Evolutionary conservation across 2,329 filamentous ascomycete species (phyloP).

Genomic region (Blastomyces silverae): DNA sequence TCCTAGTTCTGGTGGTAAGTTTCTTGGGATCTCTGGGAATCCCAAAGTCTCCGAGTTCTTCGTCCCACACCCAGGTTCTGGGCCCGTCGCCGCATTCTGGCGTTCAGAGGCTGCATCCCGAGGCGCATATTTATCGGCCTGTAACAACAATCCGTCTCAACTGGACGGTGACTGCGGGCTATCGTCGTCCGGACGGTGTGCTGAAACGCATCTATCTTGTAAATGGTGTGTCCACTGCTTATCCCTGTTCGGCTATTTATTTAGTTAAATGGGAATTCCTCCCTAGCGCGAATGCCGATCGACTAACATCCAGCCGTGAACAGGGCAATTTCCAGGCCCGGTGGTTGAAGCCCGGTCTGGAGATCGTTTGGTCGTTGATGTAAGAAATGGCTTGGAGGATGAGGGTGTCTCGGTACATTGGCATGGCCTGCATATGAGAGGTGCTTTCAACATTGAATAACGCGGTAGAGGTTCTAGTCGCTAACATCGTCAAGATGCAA

Average conservation of each 20-base stretch:
- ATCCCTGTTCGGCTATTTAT: background rate
- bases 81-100: background rate
- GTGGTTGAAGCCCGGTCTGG: slow-evolving; percentile 45
- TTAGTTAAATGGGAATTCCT: background rate
- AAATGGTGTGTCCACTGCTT: slow-evolving; percentile 36
- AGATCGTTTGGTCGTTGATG: slow-evolving; percentile 41
- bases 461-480: background rate
- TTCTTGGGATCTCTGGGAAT: background rate
- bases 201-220: slow-evolving; percentile 46
- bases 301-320: slow-evolving; percentile 2
- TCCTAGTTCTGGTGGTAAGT: background rate
- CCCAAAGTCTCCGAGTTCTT: background rate
- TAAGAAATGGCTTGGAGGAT: slow-evolving; percentile 37
- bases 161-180: slow-evolving; percentile 40
- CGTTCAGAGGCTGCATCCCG: slow-evolving; percentile 34
- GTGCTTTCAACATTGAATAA: slow-evolving; percentile 23
- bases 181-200: slow-evolving; percentile 46
- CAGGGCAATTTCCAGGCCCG: slow-evolving; percentile 44
- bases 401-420: slow-evolving; percentile 44
- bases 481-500: slow-evolving; percentile 20
- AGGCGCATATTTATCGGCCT: slow-evolving; percentile 38
- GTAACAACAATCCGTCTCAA: slow-evolving; percentile 31
- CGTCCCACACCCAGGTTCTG: background rate
- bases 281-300: background rate
- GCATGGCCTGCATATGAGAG: slow-evolving; percentile 43